Evolutionary conservation across 78 protist genomes (phyloP).

Genomic region (Speleostelium caveatum): DNA sequence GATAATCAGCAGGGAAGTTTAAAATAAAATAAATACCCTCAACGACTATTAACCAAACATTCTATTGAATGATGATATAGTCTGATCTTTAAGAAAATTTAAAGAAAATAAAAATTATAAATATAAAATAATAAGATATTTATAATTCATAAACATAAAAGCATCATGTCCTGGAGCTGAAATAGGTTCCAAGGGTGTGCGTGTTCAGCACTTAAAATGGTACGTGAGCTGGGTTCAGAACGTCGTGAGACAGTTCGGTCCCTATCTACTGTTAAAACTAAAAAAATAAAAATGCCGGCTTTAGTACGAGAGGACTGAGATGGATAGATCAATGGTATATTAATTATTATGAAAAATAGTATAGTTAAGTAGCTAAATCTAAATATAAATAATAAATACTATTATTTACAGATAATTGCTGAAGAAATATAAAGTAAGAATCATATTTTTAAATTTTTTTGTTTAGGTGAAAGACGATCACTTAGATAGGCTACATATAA

Average conservation of each 20-base stretch:
- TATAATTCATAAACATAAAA: too few relatives aligned
- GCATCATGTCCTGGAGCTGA: slow-evolving; percentile 18
- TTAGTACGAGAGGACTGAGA: slow-evolving; percentile 49
- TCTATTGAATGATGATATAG: too few relatives aligned
- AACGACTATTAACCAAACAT: too few relatives aligned
- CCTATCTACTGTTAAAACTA: slow-evolving; percentile 21
- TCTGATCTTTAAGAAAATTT: too few relatives aligned
- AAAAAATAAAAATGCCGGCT: slow-evolving; percentile 4
- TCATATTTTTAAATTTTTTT: slow-evolving; percentile 2
- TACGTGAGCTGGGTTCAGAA: background rate
- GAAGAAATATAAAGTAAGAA: slow-evolving; percentile 21
- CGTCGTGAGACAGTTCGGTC: slow-evolving; percentile 37
- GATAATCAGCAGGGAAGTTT: too few relatives aligned
- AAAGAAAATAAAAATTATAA: too few relatives aligned
- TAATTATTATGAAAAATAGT: background rate
- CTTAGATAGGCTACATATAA: slow-evolving; percentile 27
- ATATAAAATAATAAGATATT: too few relatives aligned
- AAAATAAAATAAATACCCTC: too few relatives aligned
- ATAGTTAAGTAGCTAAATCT: slow-evolving; percentile 4
- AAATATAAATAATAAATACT: background rate
- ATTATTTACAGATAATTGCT: slow-evolving; percentile 17
- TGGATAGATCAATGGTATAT: slow-evolving; percentile 19
- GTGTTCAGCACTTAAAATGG: slow-evolving; percentile 9
- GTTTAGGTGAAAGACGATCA: slow-evolving; percentile 15
- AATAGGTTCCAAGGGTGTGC: slow-evolving; percentile 9